A percentile compares a stretch with the other conserved stretches of the same genome.
These are phyloP conservation scores for Dalbergia oliveri DNA, from an alignment of 306 rosid genomes.

Conservation along the genomic window DNA sequence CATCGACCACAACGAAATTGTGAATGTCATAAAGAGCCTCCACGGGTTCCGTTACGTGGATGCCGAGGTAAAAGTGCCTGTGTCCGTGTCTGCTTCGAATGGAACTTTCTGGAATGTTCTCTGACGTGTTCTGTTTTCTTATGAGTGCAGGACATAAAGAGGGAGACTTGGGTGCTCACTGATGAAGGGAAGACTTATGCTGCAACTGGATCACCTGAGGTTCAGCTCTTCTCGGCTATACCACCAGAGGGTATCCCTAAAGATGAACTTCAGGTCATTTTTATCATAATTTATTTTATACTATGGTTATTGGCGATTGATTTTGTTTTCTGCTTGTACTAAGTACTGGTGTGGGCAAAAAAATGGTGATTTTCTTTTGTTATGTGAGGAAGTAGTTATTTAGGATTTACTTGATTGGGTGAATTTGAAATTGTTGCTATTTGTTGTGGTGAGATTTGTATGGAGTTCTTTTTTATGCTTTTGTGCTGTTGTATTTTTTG, in stretches of 20 bases:
- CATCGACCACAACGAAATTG: conserved; percentile 72
- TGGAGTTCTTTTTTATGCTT: background rate
- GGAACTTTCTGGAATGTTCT: background rate
- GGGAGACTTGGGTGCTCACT: conserved; percentile 77
- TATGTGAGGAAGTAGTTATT: background rate
- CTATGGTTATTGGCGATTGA: too few species aligned
- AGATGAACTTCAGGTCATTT: conserved; percentile 77
- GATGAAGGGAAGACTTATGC: conserved; percentile 81
- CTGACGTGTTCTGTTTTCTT: background rate
- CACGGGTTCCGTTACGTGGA: conserved; percentile 82
- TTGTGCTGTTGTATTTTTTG: background rate
- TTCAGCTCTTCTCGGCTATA: conserved; percentile 72
- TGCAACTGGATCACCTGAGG: conserved; percentile 78
- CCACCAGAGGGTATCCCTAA: conserved; percentile 83
- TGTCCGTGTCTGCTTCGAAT: background rate
- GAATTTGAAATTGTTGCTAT: background rate
- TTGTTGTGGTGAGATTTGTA: background rate
- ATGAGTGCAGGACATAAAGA: conserved; percentile 72
- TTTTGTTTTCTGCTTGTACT: too few species aligned
- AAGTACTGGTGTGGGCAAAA: background rate
- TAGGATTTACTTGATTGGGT: background rate
- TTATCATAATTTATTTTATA: background rate
- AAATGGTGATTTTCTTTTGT: background rate
- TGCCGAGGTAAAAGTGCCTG: conserved; percentile 55
- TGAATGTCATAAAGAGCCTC: conserved; percentile 84